These are phyloP conservation scores for Yarrowia divulgata DNA, from an alignment of 805 yeast genomes.

Conservation along the genomic window DNA sequence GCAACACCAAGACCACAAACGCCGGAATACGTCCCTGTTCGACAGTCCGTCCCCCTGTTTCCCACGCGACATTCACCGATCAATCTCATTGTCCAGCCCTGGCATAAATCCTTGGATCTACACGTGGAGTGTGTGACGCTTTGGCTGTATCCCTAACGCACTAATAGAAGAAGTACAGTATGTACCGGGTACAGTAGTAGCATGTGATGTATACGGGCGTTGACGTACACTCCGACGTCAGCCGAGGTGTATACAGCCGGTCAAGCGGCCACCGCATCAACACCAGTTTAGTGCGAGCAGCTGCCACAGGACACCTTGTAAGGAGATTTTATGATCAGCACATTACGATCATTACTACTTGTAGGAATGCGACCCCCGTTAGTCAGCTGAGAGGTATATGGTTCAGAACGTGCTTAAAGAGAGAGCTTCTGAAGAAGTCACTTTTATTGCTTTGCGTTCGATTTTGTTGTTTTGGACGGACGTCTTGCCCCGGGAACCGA, in stretches of 20 bases:
- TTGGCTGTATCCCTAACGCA: not conserved
- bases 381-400: not conserved
- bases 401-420: too few relatives aligned
- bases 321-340: not conserved
- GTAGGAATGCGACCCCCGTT: too few relatives aligned
- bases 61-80: not conserved
- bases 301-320: not conserved
- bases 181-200: too few relatives aligned
- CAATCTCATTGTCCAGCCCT: not conserved
- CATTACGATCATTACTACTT: too few relatives aligned
- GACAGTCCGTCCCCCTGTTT: not conserved
- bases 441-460: not conserved
- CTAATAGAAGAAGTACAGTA: too few relatives aligned
- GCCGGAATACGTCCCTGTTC: not conserved
- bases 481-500: conserved; percentile 13
- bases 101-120: not conserved
- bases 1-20: not conserved
- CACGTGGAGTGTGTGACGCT: not conserved
- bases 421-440: not conserved
- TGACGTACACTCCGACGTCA: not conserved
- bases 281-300: not conserved
- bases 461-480: not conserved
- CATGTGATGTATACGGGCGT: not conserved
- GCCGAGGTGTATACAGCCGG: not conserved
- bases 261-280: not conserved